phyloP scores from a whole-genome alignment of 768 basidiomycete species.

The Boletus pseudopeckii region DNA sequence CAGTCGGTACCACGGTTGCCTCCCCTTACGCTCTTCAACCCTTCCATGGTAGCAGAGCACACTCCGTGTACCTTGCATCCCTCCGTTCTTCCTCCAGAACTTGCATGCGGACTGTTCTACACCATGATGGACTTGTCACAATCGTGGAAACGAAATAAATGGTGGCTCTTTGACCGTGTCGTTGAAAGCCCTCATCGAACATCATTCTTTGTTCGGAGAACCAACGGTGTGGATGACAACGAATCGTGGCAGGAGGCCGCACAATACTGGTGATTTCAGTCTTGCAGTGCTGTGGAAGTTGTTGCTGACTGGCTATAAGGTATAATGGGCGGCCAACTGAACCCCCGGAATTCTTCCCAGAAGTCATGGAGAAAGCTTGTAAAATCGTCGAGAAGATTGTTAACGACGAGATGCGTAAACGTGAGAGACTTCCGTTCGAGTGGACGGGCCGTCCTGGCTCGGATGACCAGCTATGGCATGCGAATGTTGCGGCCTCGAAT shows the following conservation, averaged over 20 bases:
- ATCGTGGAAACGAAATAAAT: conserved; percentile 69
- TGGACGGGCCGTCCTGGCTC: conserved; percentile 45
- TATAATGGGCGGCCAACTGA: conserved; percentile 72
- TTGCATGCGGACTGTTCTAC: conserved; percentile 74
- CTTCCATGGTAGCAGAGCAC: conserved; percentile 61
- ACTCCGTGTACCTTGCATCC: conserved; percentile 74
- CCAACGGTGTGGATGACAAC: conserved; percentile 41
- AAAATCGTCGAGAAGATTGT: conserved; percentile 64
- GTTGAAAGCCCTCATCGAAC: conserved; percentile 87
- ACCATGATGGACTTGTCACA: conserved; percentile 61
- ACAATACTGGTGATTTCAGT: conserved; percentile 57
- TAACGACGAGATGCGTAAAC: conserved; percentile 63
- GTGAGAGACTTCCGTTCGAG: conserved; percentile 61
- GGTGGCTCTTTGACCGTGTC: conserved; percentile 80
- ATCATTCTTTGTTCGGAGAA: conserved; percentile 64
- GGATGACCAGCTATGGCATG: conserved; percentile 52
- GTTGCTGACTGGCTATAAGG: conserved; percentile 40
- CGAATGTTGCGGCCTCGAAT: conserved; percentile 84
- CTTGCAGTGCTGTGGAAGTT: neutral
- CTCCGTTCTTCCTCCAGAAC: conserved; percentile 65
- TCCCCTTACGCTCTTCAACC: conserved; percentile 62
- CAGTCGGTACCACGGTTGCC: conserved; percentile 37
- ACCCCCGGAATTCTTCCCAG: conserved; percentile 54
- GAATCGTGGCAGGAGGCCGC: conserved; percentile 69
- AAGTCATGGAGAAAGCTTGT: conserved; percentile 78